phyloP scores from a whole-genome alignment of 2,329 filamentous ascomycete species.

The Fusarium sp. region DNA sequence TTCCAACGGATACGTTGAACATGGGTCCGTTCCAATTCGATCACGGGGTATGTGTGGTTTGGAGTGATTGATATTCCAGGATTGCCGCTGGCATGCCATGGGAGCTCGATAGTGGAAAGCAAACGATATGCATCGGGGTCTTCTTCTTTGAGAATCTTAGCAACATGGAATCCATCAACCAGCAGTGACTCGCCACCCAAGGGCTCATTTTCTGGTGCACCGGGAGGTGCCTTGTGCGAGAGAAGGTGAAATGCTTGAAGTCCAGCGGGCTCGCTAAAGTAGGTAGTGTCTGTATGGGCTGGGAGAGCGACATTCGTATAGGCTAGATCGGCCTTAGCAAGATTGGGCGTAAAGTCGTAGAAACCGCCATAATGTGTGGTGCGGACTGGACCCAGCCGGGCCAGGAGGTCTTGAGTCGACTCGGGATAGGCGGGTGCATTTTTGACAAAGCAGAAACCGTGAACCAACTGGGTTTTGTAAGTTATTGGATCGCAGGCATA shows the following conservation, averaged over 20 bases:
- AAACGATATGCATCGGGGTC: constrained; percentile 68
- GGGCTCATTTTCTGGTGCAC: constrained; percentile 50
- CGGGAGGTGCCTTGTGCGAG: constrained; percentile 69
- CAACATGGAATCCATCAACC: constrained; percentile 87
- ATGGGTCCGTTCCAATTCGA: constrained; percentile 64
- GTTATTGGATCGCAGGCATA: background rate
- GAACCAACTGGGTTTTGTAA: constrained; percentile 64
- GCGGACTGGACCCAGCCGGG: constrained; percentile 84
- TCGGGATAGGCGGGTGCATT: constrained; percentile 65
- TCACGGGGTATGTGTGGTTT: constrained; percentile 76
- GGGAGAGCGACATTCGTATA: constrained; percentile 88
- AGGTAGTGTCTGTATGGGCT: constrained; percentile 94
- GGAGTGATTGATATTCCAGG: constrained; percentile 84
- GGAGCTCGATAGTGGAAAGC: constrained; percentile 70
- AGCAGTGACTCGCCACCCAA: constrained; percentile 83
- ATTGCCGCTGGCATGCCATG: constrained; percentile 92
- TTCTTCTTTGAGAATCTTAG: constrained; percentile 67
- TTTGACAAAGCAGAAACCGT: constrained; percentile 84
- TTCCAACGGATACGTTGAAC: constrained; percentile 86
- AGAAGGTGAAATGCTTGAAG: constrained; percentile 94
- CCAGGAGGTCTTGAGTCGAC: constrained; percentile 62
- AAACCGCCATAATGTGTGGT: constrained; percentile 89
- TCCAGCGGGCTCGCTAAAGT: constrained; percentile 92
- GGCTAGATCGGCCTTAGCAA: constrained; percentile 88
- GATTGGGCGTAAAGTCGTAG: constrained; percentile 88